Conservation (phyloP, 257 asterid genomes). For the Eustoma russellianum region DNA sequence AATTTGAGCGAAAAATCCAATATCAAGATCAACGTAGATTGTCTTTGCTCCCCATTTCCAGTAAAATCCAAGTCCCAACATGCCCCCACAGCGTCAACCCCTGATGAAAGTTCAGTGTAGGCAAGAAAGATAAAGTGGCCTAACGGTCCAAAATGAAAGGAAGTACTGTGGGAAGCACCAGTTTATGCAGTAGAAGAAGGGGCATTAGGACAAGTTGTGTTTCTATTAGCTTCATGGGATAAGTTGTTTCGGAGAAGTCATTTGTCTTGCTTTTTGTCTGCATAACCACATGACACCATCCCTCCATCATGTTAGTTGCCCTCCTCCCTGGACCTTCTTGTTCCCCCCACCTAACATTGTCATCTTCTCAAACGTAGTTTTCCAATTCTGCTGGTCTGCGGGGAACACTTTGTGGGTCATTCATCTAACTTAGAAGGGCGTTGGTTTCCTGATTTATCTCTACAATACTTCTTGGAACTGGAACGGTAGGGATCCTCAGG, state of each 20-base stretch:
- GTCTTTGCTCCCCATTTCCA: conserved; percentile 35
- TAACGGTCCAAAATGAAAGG: conserved; percentile 14
- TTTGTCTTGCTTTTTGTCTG: conserved; percentile 26
- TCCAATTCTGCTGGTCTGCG: no score
- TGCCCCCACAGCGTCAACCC: conserved; percentile 29
- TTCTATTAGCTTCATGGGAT: conserved; percentile 21
- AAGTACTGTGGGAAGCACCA: conserved; percentile 6
- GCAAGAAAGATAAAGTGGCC: conserved; percentile 5
- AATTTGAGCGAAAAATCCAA: conserved; percentile 12
- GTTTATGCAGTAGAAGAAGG: conserved; percentile 1
- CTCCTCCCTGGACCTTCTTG: conserved; percentile 21
- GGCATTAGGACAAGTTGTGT: conserved; percentile 9
- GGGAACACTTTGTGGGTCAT: no score
- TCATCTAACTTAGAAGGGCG: no score
- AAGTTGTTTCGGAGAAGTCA: conserved; percentile 10
- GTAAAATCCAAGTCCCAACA: conserved; percentile 12
- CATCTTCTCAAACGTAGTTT: background rate
- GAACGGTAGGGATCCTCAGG: no score
- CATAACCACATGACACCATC: conserved; percentile 21
- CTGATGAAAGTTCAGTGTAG: conserved; percentile 14
- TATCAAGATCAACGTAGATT: conserved; percentile 25
- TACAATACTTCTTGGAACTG: no score
- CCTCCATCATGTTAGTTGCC: conserved; percentile 39
- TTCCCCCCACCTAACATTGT: conserved; percentile 14
- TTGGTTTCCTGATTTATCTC: no score